Conservation (phyloP, 345 rosid species). For the Populus pruinosa region DNA sequence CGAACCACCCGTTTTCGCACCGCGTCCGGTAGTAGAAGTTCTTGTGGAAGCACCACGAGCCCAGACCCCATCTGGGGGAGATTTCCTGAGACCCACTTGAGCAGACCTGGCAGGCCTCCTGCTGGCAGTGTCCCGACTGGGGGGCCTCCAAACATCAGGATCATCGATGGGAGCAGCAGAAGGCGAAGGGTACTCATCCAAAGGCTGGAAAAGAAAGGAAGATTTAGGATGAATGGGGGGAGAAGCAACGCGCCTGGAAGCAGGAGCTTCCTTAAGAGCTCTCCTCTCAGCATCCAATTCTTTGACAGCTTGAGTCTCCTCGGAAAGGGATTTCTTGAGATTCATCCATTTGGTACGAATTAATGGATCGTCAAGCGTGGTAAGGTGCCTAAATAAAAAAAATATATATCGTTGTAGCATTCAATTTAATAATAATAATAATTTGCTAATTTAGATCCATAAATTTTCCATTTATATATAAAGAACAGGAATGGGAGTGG, state of each 20-base stretch:
- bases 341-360: slow-evolving; percentile 92
- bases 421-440: too few relatives aligned
- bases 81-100: slow-evolving; percentile 75
- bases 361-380: slow-evolving; percentile 74
- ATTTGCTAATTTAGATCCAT: too few relatives aligned
- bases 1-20: slow-evolving; percentile 61
- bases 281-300: slow-evolving; percentile 90
- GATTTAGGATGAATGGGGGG: slow-evolving; percentile 85
- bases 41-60: slow-evolving; percentile 66
- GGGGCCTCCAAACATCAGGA: slow-evolving; percentile 99
- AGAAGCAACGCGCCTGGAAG: slow-evolving; percentile 65
- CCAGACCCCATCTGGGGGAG: slow-evolving; percentile 92
- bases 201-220: slow-evolving; percentile 86
- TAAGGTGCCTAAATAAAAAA: slow-evolving; percentile 57
- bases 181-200: slow-evolving; percentile 95
- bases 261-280: slow-evolving; percentile 80
- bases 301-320: slow-evolving; percentile 91
- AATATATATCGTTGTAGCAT: not conserved
- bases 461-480: too few relatives aligned
- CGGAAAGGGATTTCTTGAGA: slow-evolving; percentile 77
- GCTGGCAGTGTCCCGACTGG: slow-evolving; percentile 65
- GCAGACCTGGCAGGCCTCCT: slow-evolving; percentile 81
- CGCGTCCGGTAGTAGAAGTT: slow-evolving; percentile 58
- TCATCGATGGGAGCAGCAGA: slow-evolving; percentile 85
- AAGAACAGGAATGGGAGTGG: too few relatives aligned